Evolutionary conservation across 2,329 filamentous ascomycete species (phyloP), one percentile per base, ranked within the genome.

Genomic region (Talaromyces piceae): DNA sequence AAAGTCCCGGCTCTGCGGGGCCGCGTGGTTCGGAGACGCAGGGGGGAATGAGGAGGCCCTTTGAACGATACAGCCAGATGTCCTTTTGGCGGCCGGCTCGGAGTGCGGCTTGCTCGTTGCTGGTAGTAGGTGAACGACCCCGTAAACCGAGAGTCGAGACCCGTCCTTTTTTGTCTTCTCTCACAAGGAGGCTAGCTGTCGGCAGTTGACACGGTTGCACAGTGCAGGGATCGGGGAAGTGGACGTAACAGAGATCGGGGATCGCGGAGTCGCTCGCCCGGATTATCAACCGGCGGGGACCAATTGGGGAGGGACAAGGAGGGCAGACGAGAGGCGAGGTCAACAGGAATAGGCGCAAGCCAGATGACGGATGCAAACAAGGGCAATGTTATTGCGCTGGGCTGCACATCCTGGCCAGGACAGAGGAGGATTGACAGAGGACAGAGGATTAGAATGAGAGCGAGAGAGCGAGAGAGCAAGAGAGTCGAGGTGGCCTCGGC

Each of bases 1-100:
- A 37, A 37, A 18, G 33, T 11, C 20, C 33, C 33, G 33, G 33
- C 16, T n/a, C 33, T 43, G 44, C 44, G 44, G 44, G 44, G 44
- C 28, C 26, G 44, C 44, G 44, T 46, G 44, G 22, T 46, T 46
- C 26, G 25, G 28, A 33, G 44, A 46, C 50, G 28, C 45, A 53
- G 50, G 31, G 43, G 43, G n/a, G 16, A 11, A 28, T 37, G 30
- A n/a, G n/a, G n/a, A n/a, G n/a, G n/a, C n/a, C 6, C 16, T 18
- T 37, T 18, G 33, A 37, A 18, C 33, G 33, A 37, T 27, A 13
- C 27, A 39, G 47, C 37, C 45, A 45, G 31, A 37, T 49, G 53
- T 47, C 41, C 50, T 52, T 45, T 28, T 28, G 3, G 25, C 16
- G 44, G 16, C 18, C 13, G 41, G 25, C 12, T 33, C n/a, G 16